These are phyloP conservation scores for Smallanthus sonchifolius DNA, from an alignment of 129 eudicot genomes.

Conservation along the genomic window DNA sequence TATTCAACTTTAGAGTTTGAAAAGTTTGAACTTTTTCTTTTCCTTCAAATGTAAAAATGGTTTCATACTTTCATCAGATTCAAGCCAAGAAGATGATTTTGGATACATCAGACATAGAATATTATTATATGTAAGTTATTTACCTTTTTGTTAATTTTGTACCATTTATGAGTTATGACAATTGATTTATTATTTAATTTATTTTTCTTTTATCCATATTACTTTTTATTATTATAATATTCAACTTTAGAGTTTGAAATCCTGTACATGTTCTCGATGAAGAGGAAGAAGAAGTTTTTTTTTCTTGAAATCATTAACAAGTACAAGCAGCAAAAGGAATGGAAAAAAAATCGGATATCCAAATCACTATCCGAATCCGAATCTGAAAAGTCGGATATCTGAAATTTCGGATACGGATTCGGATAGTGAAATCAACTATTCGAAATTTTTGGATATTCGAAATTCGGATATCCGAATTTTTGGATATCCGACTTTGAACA, in stretches of 20 bases:
- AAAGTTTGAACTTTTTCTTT: neutral
- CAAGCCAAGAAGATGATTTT: slow-evolving; percentile 25
- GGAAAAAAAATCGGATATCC: too few relatives aligned
- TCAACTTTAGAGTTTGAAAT: slow-evolving; percentile 30
- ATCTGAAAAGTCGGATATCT: too few relatives aligned
- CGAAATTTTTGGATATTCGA: too few relatives aligned
- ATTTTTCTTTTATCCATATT: slow-evolving; percentile 5
- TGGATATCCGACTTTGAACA: too few relatives aligned
- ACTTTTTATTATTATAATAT: slow-evolving; percentile 12
- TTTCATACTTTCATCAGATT: slow-evolving; percentile 19
- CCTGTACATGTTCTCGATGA: slow-evolving; percentile 26
- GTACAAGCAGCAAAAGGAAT: too few relatives aligned
- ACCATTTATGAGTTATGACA: slow-evolving; percentile 19
- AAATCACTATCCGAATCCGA: too few relatives aligned
- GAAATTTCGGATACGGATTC: too few relatives aligned
- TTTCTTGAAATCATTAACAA: slow-evolving; percentile 12
- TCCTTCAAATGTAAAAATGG: slow-evolving; percentile 12
- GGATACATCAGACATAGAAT: slow-evolving; percentile 14
- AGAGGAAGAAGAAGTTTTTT: slow-evolving; percentile 18
- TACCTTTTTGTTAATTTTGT: slow-evolving; percentile 27
- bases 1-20: too few relatives aligned
- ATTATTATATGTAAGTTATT: neutral
- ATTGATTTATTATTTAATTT: slow-evolving; percentile 27
- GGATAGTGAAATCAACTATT: too few relatives aligned
- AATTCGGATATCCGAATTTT: too few relatives aligned